Conservation (phyloP, 495 filamentous ascomycete species). For the Aspergillus sclerotiicarbonarius region DNA sequence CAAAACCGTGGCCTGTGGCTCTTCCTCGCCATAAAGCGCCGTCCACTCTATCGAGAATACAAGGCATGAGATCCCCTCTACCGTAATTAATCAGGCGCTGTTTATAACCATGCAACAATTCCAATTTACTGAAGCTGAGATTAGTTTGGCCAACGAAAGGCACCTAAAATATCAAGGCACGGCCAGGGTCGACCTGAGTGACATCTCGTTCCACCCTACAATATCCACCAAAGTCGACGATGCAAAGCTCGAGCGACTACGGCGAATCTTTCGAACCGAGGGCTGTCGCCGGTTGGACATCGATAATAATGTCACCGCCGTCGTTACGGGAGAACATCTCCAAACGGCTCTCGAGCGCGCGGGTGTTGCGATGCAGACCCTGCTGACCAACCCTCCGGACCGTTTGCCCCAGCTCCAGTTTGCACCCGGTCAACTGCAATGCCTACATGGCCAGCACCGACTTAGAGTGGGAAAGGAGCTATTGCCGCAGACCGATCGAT, state of each 20-base stretch:
- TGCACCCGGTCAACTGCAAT: constrained; percentile 18
- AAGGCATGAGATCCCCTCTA: too few relatives aligned
- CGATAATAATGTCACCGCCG: constrained; percentile 24
- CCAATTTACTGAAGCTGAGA: constrained; percentile 13
- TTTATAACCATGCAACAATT: not conserved
- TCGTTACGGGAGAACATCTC: constrained; percentile 24
- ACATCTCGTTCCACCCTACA: constrained; percentile 19
- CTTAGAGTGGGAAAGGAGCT: constrained; percentile 27
- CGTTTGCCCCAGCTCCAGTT: constrained; percentile 15
- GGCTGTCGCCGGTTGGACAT: constrained; percentile 23
- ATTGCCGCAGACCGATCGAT: constrained; percentile 25
- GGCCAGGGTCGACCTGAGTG: constrained; percentile 17
- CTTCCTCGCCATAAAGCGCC: too few relatives aligned
- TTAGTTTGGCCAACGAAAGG: constrained; percentile 11
- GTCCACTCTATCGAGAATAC: too few relatives aligned
- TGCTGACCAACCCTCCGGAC: constrained; percentile 8
- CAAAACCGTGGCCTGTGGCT: too few relatives aligned
- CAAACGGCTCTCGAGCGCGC: constrained; percentile 6
- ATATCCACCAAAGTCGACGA: constrained; percentile 10
- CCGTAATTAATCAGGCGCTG: too few relatives aligned
- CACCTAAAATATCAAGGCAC: constrained; percentile 18
- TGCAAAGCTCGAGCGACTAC: constrained; percentile 25
- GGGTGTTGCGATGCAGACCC: constrained; percentile 4
- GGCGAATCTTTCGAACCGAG: constrained; percentile 26
- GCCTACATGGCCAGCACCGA: constrained; percentile 36